phyloP scores from a whole-genome alignment of 2,329 filamentous ascomycete genomes.

The Colletotrichum horii region DNA sequence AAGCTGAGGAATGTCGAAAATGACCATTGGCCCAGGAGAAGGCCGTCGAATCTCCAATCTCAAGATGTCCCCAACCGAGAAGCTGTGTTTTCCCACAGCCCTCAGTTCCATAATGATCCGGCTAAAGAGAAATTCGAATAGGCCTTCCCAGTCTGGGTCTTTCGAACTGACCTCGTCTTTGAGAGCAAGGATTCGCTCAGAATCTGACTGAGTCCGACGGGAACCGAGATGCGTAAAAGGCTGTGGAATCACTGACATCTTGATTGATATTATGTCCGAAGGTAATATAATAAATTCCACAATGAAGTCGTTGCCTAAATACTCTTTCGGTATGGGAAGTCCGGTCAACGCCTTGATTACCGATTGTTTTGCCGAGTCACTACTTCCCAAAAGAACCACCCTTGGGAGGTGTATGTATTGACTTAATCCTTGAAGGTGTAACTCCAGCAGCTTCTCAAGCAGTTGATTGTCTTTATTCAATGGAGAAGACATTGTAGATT shows the following conservation, averaged over 20 bases:
- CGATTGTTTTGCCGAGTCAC: background rate
- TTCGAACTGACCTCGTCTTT: too few relatives aligned
- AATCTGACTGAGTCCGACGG: too few relatives aligned
- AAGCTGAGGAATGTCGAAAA: background rate
- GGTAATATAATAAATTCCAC: background rate
- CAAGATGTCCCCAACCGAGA: background rate
- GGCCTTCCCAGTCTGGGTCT: too few relatives aligned
- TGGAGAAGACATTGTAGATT: too few relatives aligned
- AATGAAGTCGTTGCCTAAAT: background rate
- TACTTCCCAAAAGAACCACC: background rate
- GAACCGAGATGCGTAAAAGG: too few relatives aligned
- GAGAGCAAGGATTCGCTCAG: background rate
- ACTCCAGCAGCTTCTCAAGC: too few relatives aligned
- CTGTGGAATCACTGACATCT: background rate
- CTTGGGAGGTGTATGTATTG: background rate
- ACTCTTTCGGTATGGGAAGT: background rate
- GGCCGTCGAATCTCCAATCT: background rate
- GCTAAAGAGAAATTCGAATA: too few relatives aligned
- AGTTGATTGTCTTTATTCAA: too few relatives aligned
- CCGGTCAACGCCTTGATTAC: background rate
- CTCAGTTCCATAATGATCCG: background rate
- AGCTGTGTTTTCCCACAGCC: background rate
- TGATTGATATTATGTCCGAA: background rate
- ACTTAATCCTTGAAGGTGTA: background rate
- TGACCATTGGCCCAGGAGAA: background rate